These are phyloP conservation scores for Trichoderma sp. DNA, from an alignment of 2,329 filamentous ascomycete species.

Conservation along the genomic window DNA sequence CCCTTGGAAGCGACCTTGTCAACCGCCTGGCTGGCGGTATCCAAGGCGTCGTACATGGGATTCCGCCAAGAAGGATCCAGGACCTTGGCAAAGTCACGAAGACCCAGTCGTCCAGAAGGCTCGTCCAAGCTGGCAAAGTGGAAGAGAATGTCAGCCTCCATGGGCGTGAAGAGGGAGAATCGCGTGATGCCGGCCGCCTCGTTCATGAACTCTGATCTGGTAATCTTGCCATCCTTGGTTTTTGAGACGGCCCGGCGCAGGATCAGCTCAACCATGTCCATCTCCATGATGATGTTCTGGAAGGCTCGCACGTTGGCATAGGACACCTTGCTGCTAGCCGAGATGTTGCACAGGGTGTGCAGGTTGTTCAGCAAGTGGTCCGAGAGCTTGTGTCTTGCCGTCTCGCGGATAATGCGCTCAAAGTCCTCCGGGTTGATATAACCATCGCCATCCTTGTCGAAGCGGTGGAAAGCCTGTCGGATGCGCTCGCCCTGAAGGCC, in stretches of 20 bases:
- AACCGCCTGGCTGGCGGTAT: conserved; percentile 37
- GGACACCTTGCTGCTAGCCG: conserved; percentile 86
- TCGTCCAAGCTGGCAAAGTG: conserved; percentile 95
- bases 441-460: conserved; percentile 89
- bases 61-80: conserved; percentile 90
- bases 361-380: conserved; percentile 93
- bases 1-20: conserved; percentile 41
- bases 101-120: conserved; percentile 78
- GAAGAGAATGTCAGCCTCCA: conserved; percentile 98
- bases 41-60: conserved; percentile 54
- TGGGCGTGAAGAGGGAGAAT: conserved; percentile 95
- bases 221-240: conserved; percentile 89
- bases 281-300: conserved; percentile 96
- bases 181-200: conserved; percentile 88
- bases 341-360: conserved; percentile 92
- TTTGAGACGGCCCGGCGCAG: conserved; percentile 82
- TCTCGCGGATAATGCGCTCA: conserved; percentile 93
- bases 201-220: conserved; percentile 88
- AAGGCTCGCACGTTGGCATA: conserved; percentile 98
- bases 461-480: conserved; percentile 88
- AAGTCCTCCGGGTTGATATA: conserved; percentile 96
- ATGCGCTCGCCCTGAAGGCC: conserved; percentile 95
- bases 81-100: conserved; percentile 89
- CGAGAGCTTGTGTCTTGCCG: conserved; percentile 91
- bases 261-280: conserved; percentile 95